Percentiles rank a stretch among this genome's conserved stretches.
These are phyloP conservation scores for Cryptococcus wingfieldii DNA, from an alignment of 1,284 basidiomycete species.

Conservation along the genomic window DNA sequence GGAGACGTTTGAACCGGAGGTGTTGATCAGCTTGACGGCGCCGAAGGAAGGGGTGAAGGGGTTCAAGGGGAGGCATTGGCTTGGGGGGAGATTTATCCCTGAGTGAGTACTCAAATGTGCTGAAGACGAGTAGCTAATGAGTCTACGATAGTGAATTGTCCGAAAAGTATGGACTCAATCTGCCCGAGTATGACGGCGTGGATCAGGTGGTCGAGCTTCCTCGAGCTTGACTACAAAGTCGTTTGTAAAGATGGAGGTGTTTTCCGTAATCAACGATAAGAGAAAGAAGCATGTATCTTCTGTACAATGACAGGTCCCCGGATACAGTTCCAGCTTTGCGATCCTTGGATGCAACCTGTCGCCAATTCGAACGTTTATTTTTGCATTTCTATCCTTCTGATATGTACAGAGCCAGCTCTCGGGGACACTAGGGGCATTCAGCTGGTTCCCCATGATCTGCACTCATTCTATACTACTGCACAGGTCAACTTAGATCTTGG, in stretches of 20 bases:
- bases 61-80: slow-evolving; percentile 80
- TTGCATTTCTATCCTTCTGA: too few species aligned
- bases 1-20: slow-evolving; percentile 62
- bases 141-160: not conserved
- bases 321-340: too few species aligned
- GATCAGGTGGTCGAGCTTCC: slow-evolving; percentile 73
- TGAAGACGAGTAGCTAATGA: not conserved
- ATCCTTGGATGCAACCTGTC: not conserved
- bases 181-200: slow-evolving; percentile 69
- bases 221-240: not conserved
- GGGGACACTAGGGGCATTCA: too few species aligned
- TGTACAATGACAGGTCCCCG: too few species aligned
- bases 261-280: not conserved
- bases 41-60: slow-evolving; percentile 80
- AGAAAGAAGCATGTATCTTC: too few species aligned
- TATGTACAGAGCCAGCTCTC: too few species aligned
- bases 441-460: too few species aligned
- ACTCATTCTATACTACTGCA: not conserved
- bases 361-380: too few species aligned
- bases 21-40: slow-evolving; percentile 84
- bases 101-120: slow-evolving; percentile 55
- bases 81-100: slow-evolving; percentile 87
- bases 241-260: not conserved
- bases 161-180: slow-evolving; percentile 67
- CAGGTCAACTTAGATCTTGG: slow-evolving; percentile 21